Base-by-base conservation (phyloP, 495 filamentous ascomycete species). In the Aspergillus cavernicola region DNA sequence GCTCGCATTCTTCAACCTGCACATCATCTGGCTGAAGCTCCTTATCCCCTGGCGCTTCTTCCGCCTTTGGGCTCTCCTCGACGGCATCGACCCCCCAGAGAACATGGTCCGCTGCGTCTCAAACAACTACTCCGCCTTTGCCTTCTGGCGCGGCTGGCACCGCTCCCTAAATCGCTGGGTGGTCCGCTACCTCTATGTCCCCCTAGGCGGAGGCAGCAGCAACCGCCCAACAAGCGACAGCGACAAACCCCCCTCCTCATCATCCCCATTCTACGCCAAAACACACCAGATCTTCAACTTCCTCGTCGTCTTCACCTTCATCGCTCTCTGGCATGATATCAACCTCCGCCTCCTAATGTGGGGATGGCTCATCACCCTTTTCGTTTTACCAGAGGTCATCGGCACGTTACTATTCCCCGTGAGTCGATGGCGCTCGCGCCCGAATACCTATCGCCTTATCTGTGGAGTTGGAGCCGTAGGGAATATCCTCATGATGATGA, bases 91-190 rank as follows among this genome's bases (percentile, higher is more conserved):
- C 65, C 90, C 93, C 0, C 92, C 93, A 3, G 93, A 99, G 67
- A 99, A 99, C 71, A 93, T 99, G 89, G 80, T 97, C 44, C 90
- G 93, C 61, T 99, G 93, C 74, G 89, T 97, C 73, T 89, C 84
- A 59, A 82, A 99, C 72, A 97, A 97, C 67, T 96, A 92, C 73
- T 92, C 86, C 50, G 84, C 88, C 6, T 76, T 89, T n/a, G 85
- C 82, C 20, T 99, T 99, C 73, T 99, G 93, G 93, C 87, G 93
- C 48, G 80, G 82, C 53, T 97, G 95, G 95, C 93, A 99, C 68
- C 84, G 90, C 32, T 88, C 82, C 57, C 97, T 86, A 74, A 96
- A 97, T 71, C 85, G 89, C 50, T 99, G 91, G 91, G 82, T 90
- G 53, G 74, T 97, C 36, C 83, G 93, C 18, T 99, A 99, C 73